A percentile compares a stretch with the other conserved stretches of the same genome.
Evolutionary conservation across 225 moss, liverwort and hornwort genomes (phyloP).

Genomic region (Sphagnum contortum): DNA sequence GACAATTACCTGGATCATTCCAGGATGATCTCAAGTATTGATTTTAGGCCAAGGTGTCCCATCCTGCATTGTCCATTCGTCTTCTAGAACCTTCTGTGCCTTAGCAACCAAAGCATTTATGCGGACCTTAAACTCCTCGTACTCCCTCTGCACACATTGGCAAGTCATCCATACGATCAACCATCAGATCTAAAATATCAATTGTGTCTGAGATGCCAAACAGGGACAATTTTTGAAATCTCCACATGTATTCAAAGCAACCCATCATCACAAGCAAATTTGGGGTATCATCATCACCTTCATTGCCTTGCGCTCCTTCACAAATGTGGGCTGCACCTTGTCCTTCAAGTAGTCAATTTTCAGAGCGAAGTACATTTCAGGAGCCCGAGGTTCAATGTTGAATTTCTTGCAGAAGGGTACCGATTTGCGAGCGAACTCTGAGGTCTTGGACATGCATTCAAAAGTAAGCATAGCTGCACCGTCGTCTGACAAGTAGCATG

Average conservation of each 20-base stretch:
- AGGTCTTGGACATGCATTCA: slow-evolving; percentile 75
- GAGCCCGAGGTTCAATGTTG: slow-evolving; percentile 75
- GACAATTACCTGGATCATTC: slow-evolving; percentile 68
- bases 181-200: no score
- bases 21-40: slow-evolving; percentile 80
- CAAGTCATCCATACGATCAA: no score
- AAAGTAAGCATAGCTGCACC: slow-evolving; percentile 97
- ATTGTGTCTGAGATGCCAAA: no score
- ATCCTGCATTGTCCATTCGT: slow-evolving; percentile 98
- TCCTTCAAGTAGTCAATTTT: slow-evolving; percentile 92
- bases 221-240: no score
- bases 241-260: no score
- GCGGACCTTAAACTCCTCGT: slow-evolving; percentile 93
- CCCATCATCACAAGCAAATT: no score
- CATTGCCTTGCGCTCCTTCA: slow-evolving; percentile 88
- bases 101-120: slow-evolving; percentile 85
- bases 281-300: slow-evolving; percentile 25
- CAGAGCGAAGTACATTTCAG: slow-evolving; percentile 86
- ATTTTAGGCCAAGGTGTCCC: slow-evolving; percentile 98
- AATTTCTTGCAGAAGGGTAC: slow-evolving; percentile 96
- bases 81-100: slow-evolving; percentile 80
- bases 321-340: slow-evolving; percentile 90
- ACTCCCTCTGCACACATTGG: slow-evolving; percentile 51
- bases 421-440: slow-evolving; percentile 92
- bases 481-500: slow-evolving; percentile 92